Base-by-base conservation (phyloP, 495 filamentous ascomycete genomes). In the Hypoxylon perforatum region DNA sequence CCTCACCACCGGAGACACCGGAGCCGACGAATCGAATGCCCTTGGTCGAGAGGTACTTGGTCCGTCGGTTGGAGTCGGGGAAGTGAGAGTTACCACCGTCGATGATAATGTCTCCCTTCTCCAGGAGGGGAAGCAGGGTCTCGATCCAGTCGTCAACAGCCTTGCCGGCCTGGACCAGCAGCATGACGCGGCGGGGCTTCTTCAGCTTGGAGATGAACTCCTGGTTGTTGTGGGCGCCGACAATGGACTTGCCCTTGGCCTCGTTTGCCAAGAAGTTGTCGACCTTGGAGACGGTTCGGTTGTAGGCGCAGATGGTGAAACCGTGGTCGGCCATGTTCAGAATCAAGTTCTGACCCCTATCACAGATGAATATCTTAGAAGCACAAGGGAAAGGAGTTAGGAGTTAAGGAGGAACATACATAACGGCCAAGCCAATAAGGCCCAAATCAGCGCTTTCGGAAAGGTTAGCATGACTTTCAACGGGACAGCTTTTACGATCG, bases 21-120 rank as follows among this genome's bases (percentile, higher is more conserved):
- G 91, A 90, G 73, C 95, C 95, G 77, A 99, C 94, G 79, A 97
- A 99, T 72, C 91, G 90, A 80, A 99, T 92, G 65, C 92, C 90
- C 89, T 99, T 99, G 73, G 76, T 75, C 19, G 81, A 77, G 48
- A 99, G 86, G 80, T 96, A 94, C 77, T 90, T 83, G 72, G 92
- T 92, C 74, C 95, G 92, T 82, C 95, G 93, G 87, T 97, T 99
- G 85, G 90, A 92, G 83, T 99, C 95, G 74, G 95, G 95, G 88
- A 90, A 99, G 84, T 99, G 95, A 48, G 96, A 98, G 88, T 99
- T 99, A 69, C 95, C 95, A 79, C 95, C 95, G 75, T 99, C 95
- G 73, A 99, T 98, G 84, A 99, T 95, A 85, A 99, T 96, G 81
- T 99, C 95, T 65, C 94, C 95, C 78, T 88, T 79, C 80, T 96